phyloP scores from a whole-genome alignment of 148 eudicot genomes.

The Heliosperma pusillum region DNA sequence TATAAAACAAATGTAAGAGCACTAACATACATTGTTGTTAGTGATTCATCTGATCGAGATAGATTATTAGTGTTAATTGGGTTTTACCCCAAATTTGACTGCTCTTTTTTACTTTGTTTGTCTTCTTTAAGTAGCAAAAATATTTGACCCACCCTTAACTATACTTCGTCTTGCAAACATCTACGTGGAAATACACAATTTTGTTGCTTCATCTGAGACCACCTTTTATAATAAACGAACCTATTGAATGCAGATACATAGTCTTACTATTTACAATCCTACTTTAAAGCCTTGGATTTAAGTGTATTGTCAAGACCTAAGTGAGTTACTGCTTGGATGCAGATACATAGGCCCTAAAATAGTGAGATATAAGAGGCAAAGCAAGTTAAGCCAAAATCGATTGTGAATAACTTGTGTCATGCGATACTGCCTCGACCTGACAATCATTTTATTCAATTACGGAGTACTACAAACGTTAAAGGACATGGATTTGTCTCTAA shows the following conservation, averaged over 20 bases:
- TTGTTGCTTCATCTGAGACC: constrained; percentile 14
- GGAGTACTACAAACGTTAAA: too few species aligned
- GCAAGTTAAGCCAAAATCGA: too few species aligned
- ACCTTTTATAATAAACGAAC: background rate
- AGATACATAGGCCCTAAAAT: background rate
- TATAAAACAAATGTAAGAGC: background rate
- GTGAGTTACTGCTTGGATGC: background rate
- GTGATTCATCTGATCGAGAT: constrained; percentile 5
- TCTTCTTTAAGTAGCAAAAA: constrained; percentile 8
- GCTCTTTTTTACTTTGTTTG: constrained; percentile 12
- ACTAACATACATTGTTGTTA: constrained; percentile 8
- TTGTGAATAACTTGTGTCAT: too few species aligned
- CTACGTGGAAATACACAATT: background rate
- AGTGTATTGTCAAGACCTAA: too few species aligned
- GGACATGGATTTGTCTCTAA: too few species aligned
- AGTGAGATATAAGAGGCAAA: background rate
- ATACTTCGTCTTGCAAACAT: background rate
- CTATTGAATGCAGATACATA: background rate
- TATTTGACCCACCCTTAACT: background rate
- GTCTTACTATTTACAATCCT: too few species aligned
- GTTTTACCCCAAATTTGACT: constrained; percentile 15
- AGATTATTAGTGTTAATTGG: constrained; percentile 4
- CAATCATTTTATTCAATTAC: too few species aligned
- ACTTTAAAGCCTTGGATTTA: background rate
- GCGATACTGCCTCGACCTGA: too few species aligned